Conservation (phyloP, 2,329 filamentous ascomycete species). For the Teratosphaeria viscida region DNA sequence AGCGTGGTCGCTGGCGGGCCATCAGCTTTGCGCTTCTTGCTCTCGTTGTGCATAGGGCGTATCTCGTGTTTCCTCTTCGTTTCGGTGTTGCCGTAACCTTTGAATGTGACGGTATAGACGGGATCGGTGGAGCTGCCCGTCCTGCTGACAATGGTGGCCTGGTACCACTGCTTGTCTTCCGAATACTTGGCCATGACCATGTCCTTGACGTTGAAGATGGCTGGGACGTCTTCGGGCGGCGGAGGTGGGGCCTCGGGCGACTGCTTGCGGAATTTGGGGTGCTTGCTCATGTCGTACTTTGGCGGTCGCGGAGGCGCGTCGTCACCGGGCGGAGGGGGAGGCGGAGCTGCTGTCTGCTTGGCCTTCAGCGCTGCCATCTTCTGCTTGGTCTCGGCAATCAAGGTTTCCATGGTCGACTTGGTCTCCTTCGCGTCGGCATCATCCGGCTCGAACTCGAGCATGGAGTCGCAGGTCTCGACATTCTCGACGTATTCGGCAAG, state of each 20-base stretch:
- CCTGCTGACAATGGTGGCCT: slow-evolving; percentile 83
- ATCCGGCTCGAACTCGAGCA: slow-evolving; percentile 49
- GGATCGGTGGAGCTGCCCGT: slow-evolving; percentile 85
- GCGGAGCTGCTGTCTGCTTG: background rate
- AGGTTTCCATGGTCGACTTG: slow-evolving; percentile 69
- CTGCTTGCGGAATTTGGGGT: slow-evolving; percentile 55
- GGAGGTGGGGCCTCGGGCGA: slow-evolving; percentile 21
- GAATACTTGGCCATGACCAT: slow-evolving; percentile 86
- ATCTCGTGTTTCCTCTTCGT: slow-evolving; percentile 72
- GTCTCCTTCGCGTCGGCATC: slow-evolving; percentile 69
- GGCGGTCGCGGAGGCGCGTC: slow-evolving; percentile 13
- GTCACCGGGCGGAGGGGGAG: slow-evolving; percentile 30
- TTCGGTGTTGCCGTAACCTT: slow-evolving; percentile 72
- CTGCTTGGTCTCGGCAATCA: slow-evolving; percentile 68
- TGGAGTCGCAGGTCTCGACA: slow-evolving; percentile 16
- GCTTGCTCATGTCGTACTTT: slow-evolving; percentile 42
- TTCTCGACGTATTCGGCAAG: slow-evolving; percentile 48
- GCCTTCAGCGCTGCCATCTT: slow-evolving; percentile 61
- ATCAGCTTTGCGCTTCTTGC: slow-evolving; percentile 67
- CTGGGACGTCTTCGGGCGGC: slow-evolving; percentile 28
- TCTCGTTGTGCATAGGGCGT: slow-evolving; percentile 54
- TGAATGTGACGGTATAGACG: slow-evolving; percentile 91
- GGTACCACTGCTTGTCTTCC: slow-evolving; percentile 83
- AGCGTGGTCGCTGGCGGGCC: slow-evolving; percentile 44
- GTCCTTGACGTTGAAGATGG: slow-evolving; percentile 76